phyloP scores from a whole-genome alignment of 495 filamentous ascomycete species.

The Polyplosphaeria fusca region DNA sequence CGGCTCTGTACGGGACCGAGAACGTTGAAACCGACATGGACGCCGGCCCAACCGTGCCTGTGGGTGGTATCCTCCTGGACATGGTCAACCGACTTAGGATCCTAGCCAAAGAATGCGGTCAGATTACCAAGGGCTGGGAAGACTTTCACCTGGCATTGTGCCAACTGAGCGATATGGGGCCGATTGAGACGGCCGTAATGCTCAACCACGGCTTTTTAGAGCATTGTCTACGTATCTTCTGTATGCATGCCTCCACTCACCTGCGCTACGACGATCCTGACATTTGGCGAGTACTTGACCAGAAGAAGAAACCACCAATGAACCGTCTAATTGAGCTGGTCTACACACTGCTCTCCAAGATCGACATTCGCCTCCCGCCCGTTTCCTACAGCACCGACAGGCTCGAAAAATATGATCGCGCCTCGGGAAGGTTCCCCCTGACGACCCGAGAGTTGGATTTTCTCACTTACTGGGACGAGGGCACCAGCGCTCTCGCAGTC shows the following conservation, averaged over 20 bases:
- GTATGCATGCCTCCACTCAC: constrained; percentile 21
- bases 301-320: constrained; percentile 29
- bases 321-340: constrained; percentile 27
- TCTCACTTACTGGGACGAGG: constrained; percentile 21
- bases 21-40: constrained; percentile 25
- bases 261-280: constrained; percentile 11
- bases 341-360: constrained; percentile 22
- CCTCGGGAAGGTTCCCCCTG: constrained; percentile 19
- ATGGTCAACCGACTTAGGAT: neutral
- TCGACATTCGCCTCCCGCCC: constrained; percentile 12
- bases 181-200: constrained; percentile 19
- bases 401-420: constrained; percentile 21
- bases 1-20: constrained; percentile 22
- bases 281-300: constrained; percentile 28
- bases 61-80: constrained; percentile 13
- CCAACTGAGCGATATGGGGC: constrained; percentile 23
- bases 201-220: constrained; percentile 20
- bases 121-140: constrained; percentile 25
- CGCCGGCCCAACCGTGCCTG: neutral
- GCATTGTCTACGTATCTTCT: constrained; percentile 20
- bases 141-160: constrained; percentile 25
- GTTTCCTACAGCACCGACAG: neutral
- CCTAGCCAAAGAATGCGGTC: constrained; percentile 1
- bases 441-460: constrained; percentile 2
- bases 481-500: constrained; percentile 12